These are phyloP conservation scores for Pyricularia grisea DNA, from an alignment of 2,329 filamentous ascomycete species.

Conservation along the genomic window DNA sequence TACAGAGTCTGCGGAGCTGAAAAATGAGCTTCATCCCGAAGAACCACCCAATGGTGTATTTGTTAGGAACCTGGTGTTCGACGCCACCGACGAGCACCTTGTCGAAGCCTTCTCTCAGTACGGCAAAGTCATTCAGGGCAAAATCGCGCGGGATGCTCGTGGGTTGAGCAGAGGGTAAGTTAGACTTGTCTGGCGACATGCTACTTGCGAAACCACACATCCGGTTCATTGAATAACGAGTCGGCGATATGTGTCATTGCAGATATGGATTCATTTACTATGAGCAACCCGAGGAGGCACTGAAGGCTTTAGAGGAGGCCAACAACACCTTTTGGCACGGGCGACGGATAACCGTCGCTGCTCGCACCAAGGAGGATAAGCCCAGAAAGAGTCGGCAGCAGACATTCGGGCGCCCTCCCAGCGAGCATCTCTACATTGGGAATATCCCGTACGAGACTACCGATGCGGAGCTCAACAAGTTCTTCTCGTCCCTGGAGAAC, in stretches of 20 bases:
- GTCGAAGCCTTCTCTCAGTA: conserved; percentile 21
- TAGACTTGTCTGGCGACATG: neutral
- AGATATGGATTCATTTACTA: conserved; percentile 26
- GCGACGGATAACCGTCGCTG: conserved; percentile 20
- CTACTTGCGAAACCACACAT: neutral
- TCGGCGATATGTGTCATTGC: neutral
- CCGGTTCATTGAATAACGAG: conserved; percentile 7
- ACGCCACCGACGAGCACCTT: conserved; percentile 23
- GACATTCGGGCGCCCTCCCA: conserved; percentile 9
- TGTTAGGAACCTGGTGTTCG: conserved; percentile 25
- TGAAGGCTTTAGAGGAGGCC: conserved; percentile 17
- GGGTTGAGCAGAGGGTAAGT: conserved; percentile 25
- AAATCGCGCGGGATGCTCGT: conserved; percentile 21
- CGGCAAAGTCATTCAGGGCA: conserved; percentile 15
- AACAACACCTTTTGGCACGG: conserved; percentile 28
- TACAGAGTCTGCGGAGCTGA: neutral
- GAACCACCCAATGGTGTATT: conserved; percentile 16
- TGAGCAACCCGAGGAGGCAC: conserved; percentile 11
- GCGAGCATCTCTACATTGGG: conserved; percentile 58
- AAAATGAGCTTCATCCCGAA: neutral
- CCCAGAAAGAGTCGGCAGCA: too few relatives aligned
- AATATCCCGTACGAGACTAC: conserved; percentile 83
- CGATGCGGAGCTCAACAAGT: conserved; percentile 68
- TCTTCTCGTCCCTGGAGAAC: conserved; percentile 63
- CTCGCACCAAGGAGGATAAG: conserved; percentile 7